These are phyloP conservation scores for Claviceps quebecensis DNA, from an alignment of 2,329 filamentous ascomycete genomes.

Conservation along the genomic window DNA sequence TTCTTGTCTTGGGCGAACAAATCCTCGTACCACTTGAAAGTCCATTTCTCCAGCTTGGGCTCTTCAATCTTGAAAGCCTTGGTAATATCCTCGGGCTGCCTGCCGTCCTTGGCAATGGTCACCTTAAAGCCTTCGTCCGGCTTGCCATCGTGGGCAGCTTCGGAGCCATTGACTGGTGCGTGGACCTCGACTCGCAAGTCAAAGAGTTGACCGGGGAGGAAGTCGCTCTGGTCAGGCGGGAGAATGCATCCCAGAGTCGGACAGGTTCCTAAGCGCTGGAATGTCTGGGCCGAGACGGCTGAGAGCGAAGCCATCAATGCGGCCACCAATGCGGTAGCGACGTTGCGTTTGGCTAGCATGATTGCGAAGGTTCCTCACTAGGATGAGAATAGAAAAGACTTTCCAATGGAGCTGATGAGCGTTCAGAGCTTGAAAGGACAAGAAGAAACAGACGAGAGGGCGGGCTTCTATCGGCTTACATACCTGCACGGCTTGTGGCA, in stretches of 20 bases:
- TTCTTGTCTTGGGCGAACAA: conserved; percentile 61
- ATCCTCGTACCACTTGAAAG: conserved; percentile 76
- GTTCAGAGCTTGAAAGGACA: background rate
- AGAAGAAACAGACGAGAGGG: background rate
- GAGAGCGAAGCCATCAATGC: conserved; percentile 18
- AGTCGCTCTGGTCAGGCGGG: conserved; percentile 57
- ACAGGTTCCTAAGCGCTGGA: conserved; percentile 46
- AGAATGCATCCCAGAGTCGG: conserved; percentile 45
- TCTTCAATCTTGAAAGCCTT: conserved; percentile 58
- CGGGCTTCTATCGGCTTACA: background rate
- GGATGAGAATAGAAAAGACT: background rate
- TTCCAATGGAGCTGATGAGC: background rate
- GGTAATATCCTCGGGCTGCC: conserved; percentile 37
- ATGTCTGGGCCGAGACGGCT: conserved; percentile 40
- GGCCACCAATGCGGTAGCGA: conserved; percentile 15
- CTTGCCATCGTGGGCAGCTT: conserved; percentile 53
- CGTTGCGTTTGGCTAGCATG: conserved; percentile 25
- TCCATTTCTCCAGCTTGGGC: conserved; percentile 65
- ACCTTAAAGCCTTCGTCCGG: conserved; percentile 65
- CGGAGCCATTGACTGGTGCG: conserved; percentile 66
- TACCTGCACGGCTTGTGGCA: background rate
- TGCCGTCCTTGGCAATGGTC: conserved; percentile 53
- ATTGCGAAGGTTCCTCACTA: background rate
- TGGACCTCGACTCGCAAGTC: conserved; percentile 75
- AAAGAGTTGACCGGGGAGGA: conserved; percentile 71